phyloP scores from a whole-genome alignment of 2,329 filamentous ascomycete species.

The Aspergillus alliaceus region DNA sequence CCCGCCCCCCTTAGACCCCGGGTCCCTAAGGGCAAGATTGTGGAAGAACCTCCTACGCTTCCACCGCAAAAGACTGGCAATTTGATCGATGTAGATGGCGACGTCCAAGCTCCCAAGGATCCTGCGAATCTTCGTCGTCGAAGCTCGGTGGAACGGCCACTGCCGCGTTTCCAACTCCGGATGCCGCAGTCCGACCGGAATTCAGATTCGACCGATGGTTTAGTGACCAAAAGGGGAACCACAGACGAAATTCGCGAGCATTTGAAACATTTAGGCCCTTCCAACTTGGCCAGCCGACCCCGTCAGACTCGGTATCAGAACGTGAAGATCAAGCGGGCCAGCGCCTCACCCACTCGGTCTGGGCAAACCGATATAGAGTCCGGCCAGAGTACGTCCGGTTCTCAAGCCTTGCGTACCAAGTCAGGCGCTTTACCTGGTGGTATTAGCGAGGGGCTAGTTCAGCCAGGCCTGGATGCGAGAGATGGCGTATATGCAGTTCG shows the following conservation, averaged over 20 bases:
- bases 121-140: conserved; percentile 26
- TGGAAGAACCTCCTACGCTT: conserved; percentile 47
- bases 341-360: conserved; percentile 34
- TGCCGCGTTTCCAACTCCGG: conserved; percentile 42
- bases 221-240: conserved; percentile 49
- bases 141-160: conserved; percentile 36
- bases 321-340: conserved; percentile 65
- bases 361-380: conserved; percentile 37
- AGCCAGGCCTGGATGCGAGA: conserved; percentile 57
- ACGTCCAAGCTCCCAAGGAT: conserved; percentile 27
- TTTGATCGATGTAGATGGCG: conserved; percentile 50
- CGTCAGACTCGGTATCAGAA: conserved; percentile 61
- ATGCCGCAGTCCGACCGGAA: conserved; percentile 33
- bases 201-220: conserved; percentile 25
- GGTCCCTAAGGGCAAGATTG: conserved; percentile 57
- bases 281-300: conserved; percentile 61
- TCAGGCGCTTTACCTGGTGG: conserved; percentile 49
- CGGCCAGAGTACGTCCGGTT: conserved; percentile 44
- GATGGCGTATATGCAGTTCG: conserved; percentile 65
- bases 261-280: conserved; percentile 63
- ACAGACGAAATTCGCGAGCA: conserved; percentile 60
- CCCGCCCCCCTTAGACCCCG: conserved; percentile 74
- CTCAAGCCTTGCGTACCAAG: conserved; percentile 26
- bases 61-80: conserved; percentile 33
- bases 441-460: conserved; percentile 55